These are phyloP conservation scores for Elsinoe batatas DNA, from an alignment of 2,329 filamentous ascomycete genomes.

Conservation along the genomic window DNA sequence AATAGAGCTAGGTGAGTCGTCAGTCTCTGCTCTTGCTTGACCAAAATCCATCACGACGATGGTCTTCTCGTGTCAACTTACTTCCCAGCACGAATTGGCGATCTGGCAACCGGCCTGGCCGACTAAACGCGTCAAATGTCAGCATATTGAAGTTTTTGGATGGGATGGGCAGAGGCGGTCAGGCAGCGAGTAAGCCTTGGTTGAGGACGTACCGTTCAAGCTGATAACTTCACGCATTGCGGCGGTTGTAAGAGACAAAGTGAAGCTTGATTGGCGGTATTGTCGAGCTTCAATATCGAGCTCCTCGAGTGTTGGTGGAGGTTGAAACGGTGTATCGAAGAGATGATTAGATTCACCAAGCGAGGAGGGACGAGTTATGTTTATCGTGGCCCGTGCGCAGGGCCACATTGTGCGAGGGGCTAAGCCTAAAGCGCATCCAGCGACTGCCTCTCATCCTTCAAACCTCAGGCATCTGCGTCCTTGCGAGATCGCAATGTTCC, in stretches of 20 bases:
- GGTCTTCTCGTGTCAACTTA: constrained; percentile 44
- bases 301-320: not conserved
- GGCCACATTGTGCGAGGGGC: no score
- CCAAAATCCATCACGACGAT: not conserved
- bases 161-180: constrained; percentile 29
- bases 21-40: constrained; percentile 13
- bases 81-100: constrained; percentile 99
- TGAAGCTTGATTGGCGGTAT: constrained; percentile 13
- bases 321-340: constrained; percentile 16
- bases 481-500: no score
- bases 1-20: constrained; percentile 68
- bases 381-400: not conserved
- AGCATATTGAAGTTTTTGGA: constrained; percentile 30
- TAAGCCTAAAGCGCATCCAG: no score
- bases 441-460: no score
- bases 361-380: not conserved
- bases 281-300: constrained; percentile 6
- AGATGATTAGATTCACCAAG: constrained; percentile 11
- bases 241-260: constrained; percentile 3
- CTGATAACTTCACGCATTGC: constrained; percentile 98
- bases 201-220: constrained; percentile 70
- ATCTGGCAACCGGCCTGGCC: constrained; percentile 99
- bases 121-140: constrained; percentile 58
- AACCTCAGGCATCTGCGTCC: no score
- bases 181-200: constrained; percentile 27